Base-by-base conservation (phyloP, 768 basidiomycete genomes). In the Termitomyces sp. region DNA sequence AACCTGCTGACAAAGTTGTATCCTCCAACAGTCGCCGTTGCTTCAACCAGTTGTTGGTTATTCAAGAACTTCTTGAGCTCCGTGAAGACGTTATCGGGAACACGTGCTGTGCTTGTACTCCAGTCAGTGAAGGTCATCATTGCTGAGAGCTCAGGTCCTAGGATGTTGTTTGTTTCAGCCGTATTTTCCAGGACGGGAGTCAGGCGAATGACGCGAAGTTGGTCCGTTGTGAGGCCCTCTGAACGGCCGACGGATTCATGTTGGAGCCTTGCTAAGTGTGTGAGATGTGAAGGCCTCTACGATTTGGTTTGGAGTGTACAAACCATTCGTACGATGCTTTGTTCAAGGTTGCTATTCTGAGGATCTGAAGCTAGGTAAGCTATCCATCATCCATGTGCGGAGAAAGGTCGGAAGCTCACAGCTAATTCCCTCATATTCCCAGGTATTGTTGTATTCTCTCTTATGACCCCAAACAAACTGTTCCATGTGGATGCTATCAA, bases 341-440 rank as follows among this genome's bases (percentile, higher is more conserved):
- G 47, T 69, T 70, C 13, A 72, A 50, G 0, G 66, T 63, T 13
- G 70, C 70, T 24, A 66, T 68, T 22, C 70, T 61, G 10, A 72
- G 58, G 36, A 72, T 70, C 70, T 70, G 43, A 6, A 20, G 6
- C 38, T 6, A 45, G 40, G 28, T 43, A 8, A 58, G 28, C 13
- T 26, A 30, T 6, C 4, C 7, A 24, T 16, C n/a, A 28, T 6
- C 14, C 6, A 16, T 14, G 24, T 16, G 13, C 18, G 7, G 14
- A 24, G 43, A n/a, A 14, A 35, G 28, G 13, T 42, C 4, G 24
- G 30, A 16, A 26, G 59, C 71, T 56, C 53, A 74, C 73, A 43
- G 73, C 63, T 20, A 75, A 64, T 54, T 76, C 75, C 16, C 75
- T 65, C 72, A 77, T 74, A 20, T 64, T 51, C 2, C 64, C 68